Evolutionary conservation across 257 asterid genomes (phyloP).

Genomic region (Ophiorrhiza pumila): DNA sequence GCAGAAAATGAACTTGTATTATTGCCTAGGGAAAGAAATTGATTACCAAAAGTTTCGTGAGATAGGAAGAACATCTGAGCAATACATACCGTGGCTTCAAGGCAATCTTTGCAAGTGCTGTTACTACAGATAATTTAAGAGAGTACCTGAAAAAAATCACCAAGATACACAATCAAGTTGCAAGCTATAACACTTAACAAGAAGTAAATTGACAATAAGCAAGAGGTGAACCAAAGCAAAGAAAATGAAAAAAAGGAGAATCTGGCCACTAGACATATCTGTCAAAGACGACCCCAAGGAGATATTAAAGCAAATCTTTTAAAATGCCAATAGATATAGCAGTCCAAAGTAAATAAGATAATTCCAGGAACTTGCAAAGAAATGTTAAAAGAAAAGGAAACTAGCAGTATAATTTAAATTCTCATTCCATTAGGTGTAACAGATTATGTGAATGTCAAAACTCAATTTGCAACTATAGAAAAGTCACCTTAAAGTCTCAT

Average conservation of each 20-base stretch:
- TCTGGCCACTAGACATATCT: not conserved
- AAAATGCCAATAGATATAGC: not conserved
- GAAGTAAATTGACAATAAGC: not conserved
- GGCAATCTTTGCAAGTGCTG: constrained; percentile 52
- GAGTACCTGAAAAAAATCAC: constrained; percentile 42
- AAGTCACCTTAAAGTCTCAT: not conserved
- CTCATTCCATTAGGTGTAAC: not conserved
- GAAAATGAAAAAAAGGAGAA: not conserved
- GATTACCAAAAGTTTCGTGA: not conserved
- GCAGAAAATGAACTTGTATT: not conserved
- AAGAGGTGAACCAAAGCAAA: not conserved
- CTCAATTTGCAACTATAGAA: not conserved
- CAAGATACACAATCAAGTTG: not conserved
- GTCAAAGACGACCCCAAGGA: not conserved
- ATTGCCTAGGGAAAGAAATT: not conserved
- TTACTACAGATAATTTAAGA: constrained; percentile 62
- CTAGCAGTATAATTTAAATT: no score
- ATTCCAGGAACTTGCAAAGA: not conserved
- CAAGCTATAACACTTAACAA: not conserved
- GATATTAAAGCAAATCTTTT: not conserved
- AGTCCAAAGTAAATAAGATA: not conserved
- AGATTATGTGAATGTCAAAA: no score
- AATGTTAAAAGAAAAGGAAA: no score
- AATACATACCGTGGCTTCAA: constrained; percentile 48
- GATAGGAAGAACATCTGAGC: not conserved